Evolutionary conservation across 2,329 filamentous ascomycete genomes (phyloP).

Genomic region (Orbilia oligospora): DNA sequence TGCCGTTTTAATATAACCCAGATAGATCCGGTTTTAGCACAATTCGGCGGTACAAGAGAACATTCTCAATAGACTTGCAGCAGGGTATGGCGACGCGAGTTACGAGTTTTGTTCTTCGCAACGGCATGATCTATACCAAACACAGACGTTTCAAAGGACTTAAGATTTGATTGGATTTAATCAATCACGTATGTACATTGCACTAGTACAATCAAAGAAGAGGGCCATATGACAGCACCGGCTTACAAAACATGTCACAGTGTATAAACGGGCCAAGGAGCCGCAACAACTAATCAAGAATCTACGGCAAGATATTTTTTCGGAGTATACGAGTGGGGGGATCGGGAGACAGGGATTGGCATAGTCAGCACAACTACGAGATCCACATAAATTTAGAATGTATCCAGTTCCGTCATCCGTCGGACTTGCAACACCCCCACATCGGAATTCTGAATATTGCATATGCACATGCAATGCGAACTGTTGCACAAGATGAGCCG

Average conservation of each 20-base stretch:
- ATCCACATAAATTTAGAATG: not conserved
- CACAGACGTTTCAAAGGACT: too few relatives aligned
- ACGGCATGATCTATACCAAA: too few relatives aligned
- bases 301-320: not conserved
- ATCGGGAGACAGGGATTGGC: conserved; percentile 3
- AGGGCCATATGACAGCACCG: too few relatives aligned
- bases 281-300: not conserved
- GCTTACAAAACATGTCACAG: not conserved
- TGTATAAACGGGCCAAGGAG: not conserved
- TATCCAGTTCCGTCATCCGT: conserved; percentile 8
- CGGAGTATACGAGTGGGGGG: conserved; percentile 28
- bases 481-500: not conserved
- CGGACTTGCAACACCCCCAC: conserved; percentile 8
- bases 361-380: conserved; percentile 1
- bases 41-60: too few relatives aligned
- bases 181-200: too few relatives aligned
- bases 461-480: not conserved
- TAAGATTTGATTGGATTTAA: too few relatives aligned
- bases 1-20: too few relatives aligned
- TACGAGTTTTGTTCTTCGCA: too few relatives aligned
- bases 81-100: too few relatives aligned
- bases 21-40: too few relatives aligned
- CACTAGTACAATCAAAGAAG: too few relatives aligned
- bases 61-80: too few relatives aligned
- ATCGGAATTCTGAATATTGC: not conserved